Evolutionary conservation across 208 protist genomes (phyloP).

Genomic region (Acanthamoeba culbertsoni): DNA sequence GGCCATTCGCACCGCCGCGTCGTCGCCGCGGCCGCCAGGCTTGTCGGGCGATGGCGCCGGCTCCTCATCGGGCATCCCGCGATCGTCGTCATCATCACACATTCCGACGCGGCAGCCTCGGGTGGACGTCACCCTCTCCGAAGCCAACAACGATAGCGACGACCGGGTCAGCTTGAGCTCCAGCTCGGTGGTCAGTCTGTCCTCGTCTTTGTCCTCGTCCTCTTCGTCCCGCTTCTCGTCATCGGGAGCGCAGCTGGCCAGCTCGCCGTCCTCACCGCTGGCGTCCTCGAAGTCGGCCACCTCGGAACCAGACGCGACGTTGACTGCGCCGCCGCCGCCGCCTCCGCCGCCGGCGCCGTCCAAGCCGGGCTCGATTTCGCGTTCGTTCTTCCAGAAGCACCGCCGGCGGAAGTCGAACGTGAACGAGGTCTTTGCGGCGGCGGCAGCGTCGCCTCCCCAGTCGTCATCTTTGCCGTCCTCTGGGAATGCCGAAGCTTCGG

Average conservation of each 20-base stretch:
- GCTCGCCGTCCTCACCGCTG: background rate
- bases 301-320: background rate
- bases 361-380: background rate
- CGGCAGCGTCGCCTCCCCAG: too few species aligned
- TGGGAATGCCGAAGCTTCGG: background rate
- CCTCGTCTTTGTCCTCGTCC: too few species aligned
- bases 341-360: background rate
- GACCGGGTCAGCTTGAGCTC: background rate
- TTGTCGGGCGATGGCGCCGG: background rate
- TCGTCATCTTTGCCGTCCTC: background rate
- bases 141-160: background rate
- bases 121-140: background rate
- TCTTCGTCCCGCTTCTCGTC: too few species aligned
- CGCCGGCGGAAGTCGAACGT: background rate
- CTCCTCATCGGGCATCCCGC: background rate
- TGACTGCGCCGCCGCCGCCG: background rate
- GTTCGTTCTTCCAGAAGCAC: constrained; percentile 16
- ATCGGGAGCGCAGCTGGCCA: too few species aligned
- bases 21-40: background rate
- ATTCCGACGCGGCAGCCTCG: background rate
- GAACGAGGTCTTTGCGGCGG: background rate
- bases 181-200: too few species aligned
- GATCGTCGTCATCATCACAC: background rate
- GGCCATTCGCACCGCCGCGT: background rate
- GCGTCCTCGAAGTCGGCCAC: background rate